Base-by-base conservation (phyloP, 352 stramenopile genomes). In the Phytophthora sojae region DNA sequence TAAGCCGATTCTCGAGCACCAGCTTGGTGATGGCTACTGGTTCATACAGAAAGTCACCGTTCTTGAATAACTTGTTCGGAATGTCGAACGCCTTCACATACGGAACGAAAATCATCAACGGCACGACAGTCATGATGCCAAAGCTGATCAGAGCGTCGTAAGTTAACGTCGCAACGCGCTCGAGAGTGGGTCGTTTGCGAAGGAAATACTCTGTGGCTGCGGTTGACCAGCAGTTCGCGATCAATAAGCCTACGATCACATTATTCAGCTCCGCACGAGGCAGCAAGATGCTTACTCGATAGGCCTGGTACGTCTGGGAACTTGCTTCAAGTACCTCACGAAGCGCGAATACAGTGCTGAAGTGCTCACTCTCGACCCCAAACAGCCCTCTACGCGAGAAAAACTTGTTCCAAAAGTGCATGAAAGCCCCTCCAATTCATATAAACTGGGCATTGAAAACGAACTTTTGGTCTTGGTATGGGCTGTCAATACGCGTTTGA, bases 301-400 rank as follows among this genome's bases (percentile, higher is more conserved):
- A 75, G 11, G 47, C 59, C 57, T 77, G 75, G 42, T 73, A 77
- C 0, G 69, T 75, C 52, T 82, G 71, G 2, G 67, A 69, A 19
- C 56, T 60, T 9, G 71, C 51, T 39, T 75, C 67, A 11, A 82
- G 21, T 5, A 66, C 47, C 42, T 77, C 71, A 14, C 75, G 71
- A 1, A 67, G 14, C 2, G 64, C 47, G 21, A 75, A 75, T 3
- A 72, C 50, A 25, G 61, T 64, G 11, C 54, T 64, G 19, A 80
- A 82, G 29, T 70, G 73, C 42, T 70, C 58, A 17, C 67, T 79
- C 25, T 77, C 62, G n/a, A 82, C 63, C 6, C 56, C 67, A 15
- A 77, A 70, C 1, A 77, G 29, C 2, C 64, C 65, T 23, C 57
- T n/a, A 1, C 56, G 55, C 8, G 63, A 70, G 47, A 77, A 73